Percentiles rank a stretch among this genome's conserved stretches.
Conservation (phyloP, 129 eudicot species). For the Helichrysum umbraculigerum region DNA sequence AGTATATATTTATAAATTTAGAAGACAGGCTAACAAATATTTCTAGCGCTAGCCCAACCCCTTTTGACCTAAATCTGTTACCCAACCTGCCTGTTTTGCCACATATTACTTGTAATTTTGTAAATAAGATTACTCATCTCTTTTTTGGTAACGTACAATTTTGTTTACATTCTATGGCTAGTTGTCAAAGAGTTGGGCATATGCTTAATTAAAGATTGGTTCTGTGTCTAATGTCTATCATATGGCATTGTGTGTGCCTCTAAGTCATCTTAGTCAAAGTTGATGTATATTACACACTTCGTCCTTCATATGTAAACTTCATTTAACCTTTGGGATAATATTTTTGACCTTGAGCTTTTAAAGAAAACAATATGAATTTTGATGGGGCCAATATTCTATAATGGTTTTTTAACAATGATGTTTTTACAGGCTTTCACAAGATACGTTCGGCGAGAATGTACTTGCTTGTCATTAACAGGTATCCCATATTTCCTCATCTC, state of each 20-base stretch:
- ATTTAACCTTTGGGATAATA: no score
- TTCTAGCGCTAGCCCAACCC: not conserved
- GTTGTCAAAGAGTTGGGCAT: no score
- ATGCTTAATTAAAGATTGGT: no score
- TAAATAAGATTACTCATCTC: not conserved
- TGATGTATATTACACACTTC: no score
- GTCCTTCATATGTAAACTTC: not conserved
- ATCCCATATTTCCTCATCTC: constrained; percentile 4
- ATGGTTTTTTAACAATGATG: not conserved
- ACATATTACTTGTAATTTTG: no score
- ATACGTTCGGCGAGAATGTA: constrained; percentile 72
- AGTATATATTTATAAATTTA: not conserved
- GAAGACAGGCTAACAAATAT: not conserved
- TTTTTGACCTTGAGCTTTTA: not conserved
- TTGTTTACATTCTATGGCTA: not conserved
- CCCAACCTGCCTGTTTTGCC: not conserved
- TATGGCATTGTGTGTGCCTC: no score
- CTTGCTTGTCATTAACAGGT: constrained; percentile 85
- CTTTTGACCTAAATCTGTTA: no score
- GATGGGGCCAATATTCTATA: not conserved
- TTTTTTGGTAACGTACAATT: not conserved
- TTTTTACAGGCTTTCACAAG: constrained; percentile 77
- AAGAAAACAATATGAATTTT: not conserved
- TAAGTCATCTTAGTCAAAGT: no score
- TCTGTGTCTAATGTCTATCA: no score